Percentiles rank a stretch among this genome's conserved stretches.
Conservation (phyloP, 371 early-diverging fungal genomes). For the Mortierella sp. region DNA sequence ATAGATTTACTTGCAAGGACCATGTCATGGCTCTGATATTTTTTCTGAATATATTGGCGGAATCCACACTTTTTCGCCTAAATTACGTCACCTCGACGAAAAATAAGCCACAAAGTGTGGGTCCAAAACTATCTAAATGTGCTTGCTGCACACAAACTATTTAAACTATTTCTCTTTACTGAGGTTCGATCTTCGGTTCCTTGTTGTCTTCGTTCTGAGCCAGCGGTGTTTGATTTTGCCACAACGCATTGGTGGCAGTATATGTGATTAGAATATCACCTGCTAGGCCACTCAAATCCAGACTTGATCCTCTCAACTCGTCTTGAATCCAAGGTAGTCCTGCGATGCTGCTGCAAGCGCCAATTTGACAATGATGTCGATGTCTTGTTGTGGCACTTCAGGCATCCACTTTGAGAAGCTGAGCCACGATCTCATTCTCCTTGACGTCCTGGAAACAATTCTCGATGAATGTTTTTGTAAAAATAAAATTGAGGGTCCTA, state of each 20-base stretch:
- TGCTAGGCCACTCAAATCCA: constrained; percentile 21
- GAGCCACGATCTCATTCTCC: constrained; percentile 16
- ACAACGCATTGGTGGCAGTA: constrained; percentile 25
- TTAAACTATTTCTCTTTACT: neutral
- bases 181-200: neutral
- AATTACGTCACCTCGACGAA: no score
- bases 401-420: constrained; percentile 21
- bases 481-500: constrained; percentile 26
- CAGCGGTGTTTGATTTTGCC: constrained; percentile 20
- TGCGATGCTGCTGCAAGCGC: constrained; percentile 22
- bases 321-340: constrained; percentile 29
- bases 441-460: constrained; percentile 14
- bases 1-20: no score
- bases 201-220: constrained; percentile 11
- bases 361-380: constrained; percentile 20
- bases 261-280: constrained; percentile 23
- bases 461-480: constrained; percentile 26
- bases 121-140: no score
- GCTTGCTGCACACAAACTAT: neutral
- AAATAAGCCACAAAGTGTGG: no score
- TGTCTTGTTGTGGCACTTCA: constrained; percentile 19
- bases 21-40: no score
- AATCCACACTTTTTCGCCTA: neutral
- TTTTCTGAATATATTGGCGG: no score
- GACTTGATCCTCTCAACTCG: constrained; percentile 23